Evolutionary conservation across 768 basidiomycete genomes (phyloP), one percentile per base, ranked within the genome.

Genomic region (Boletus rufocinnamomeus): DNA sequence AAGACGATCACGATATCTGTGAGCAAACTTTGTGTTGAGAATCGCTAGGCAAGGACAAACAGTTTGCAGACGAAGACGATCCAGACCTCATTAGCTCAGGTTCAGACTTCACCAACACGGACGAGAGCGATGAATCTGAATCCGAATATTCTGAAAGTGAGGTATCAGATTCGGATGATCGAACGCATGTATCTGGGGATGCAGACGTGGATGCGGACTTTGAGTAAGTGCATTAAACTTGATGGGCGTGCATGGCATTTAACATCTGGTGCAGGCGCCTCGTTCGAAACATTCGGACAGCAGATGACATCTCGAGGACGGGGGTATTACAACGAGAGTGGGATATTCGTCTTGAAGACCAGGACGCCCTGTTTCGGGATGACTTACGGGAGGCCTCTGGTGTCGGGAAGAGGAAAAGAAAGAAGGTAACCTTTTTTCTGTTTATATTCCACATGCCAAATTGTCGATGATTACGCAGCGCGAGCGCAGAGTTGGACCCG

Each of bases 351-450:
- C 51, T 52, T 45, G 83, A 86, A 63, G 86, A 91, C 53, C 78
- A 79, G 56, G 84, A 89, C 16, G 81, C 81, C 0, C 82, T 86
- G 63, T 88, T 91, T 66, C 83, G 81, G 17, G 86, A 91, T 56
- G 89, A 91, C 64, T 74, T 92, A 21, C 19, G 37, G n/a, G 37
- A 51, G 50, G 89, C 89, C 4, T 87, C 88, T 11, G 90, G 90
- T 9, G 80, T 92, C 37, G 89, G 89, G 19, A 77, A 65, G 52
- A 74, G 69, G 56, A 64, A 76, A 62, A 72, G 78, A 58, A 79
- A 76, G 67, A 82, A 79, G 76, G 82, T 82, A 53, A 57, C 14
- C 28, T 40, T 46, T 28, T 41, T 25, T 47, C 6, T 27, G 2
- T 48, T 21, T 23, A 9, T 38, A 23, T n/a, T 35, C 4, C 25